These are phyloP conservation scores for Mycena haematopus DNA, from an alignment of 768 basidiomycete genomes.

Conservation along the genomic window DNA sequence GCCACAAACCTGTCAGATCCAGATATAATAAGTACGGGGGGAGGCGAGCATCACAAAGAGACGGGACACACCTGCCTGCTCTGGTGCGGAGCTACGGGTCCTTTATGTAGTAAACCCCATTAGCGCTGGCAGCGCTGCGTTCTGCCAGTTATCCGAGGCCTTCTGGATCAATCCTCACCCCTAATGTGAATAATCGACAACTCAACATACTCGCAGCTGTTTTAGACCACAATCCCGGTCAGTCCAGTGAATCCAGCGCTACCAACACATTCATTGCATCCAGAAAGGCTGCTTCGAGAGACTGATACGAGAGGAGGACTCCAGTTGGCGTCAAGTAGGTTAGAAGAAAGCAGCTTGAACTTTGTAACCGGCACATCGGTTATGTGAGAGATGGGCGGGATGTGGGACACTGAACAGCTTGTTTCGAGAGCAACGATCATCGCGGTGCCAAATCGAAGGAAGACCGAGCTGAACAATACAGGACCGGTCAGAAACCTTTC, in stretches of 20 bases:
- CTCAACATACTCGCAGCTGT: neutral
- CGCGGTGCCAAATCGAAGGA: no score
- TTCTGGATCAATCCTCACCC: neutral
- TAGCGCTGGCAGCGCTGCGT: neutral
- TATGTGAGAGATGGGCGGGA: neutral
- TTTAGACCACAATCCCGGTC: neutral
- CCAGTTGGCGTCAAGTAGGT: neutral
- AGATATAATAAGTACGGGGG: constrained; percentile 7
- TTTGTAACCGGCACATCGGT: neutral
- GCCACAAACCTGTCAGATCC: neutral
- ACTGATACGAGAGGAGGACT: neutral
- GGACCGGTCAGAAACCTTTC: neutral
- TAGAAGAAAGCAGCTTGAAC: neutral
- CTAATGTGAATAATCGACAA: neutral
- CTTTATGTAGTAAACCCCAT: neutral
- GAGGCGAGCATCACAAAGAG: neutral
- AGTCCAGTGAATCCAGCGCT: neutral
- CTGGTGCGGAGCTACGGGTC: neutral
- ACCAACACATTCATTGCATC: no score
- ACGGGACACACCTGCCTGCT: neutral
- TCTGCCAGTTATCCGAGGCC: constrained; percentile 4
- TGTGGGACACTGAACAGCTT: neutral
- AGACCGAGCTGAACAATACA: no score
- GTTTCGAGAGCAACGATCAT: neutral
- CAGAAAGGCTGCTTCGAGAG: neutral